phyloP scores from a whole-genome alignment of 2,329 filamentous ascomycete species.

The Leptosphaerulina australis region DNA sequence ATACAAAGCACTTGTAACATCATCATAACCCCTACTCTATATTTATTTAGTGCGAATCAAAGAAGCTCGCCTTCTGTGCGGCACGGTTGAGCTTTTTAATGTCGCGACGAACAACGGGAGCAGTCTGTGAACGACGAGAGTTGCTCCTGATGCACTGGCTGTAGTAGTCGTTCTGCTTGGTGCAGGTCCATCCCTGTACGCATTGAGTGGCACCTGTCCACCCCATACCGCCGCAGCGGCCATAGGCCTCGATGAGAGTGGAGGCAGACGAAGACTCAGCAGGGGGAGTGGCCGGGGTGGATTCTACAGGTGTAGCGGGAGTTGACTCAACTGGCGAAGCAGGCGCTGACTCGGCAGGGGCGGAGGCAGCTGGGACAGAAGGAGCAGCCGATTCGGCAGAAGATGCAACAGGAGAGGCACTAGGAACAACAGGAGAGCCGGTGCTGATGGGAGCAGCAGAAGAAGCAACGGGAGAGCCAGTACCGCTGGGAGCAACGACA shows the following conservation, averaged over 20 bases:
- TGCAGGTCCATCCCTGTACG: slow-evolving; percentile 48
- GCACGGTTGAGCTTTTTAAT: slow-evolving; percentile 14
- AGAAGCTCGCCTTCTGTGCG: slow-evolving; percentile 6
- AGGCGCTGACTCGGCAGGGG: slow-evolving; percentile 10
- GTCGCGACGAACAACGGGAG: slow-evolving; percentile 12
- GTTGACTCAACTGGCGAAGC: slow-evolving; percentile 7
- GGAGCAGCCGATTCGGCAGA: slow-evolving; percentile 11
- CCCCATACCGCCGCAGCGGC: slow-evolving; percentile 53
- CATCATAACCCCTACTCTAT: background rate
- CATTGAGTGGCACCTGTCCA: slow-evolving; percentile 51
- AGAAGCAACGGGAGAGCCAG: slow-evolving; percentile 1
- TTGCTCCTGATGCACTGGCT: slow-evolving; percentile 45
- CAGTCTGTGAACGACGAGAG: slow-evolving; percentile 4
- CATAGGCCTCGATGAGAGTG: slow-evolving; percentile 34
- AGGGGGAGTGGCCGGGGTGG: background rate
- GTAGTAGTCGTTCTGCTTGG: slow-evolving; percentile 51
- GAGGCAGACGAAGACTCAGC: slow-evolving; percentile 8
- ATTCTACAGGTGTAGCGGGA: slow-evolving; percentile 1
- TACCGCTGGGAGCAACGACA: slow-evolving; percentile 3
- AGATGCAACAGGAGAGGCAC: slow-evolving; percentile 14
- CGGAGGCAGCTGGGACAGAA: slow-evolving; percentile 2
- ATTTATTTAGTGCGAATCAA: background rate
- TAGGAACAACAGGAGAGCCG: slow-evolving; percentile 12
- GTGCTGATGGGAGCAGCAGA: slow-evolving; percentile 8
- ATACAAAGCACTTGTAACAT: background rate